phyloP scores from a whole-genome alignment of 2,329 filamentous ascomycete species.

The Fusarium sp. region DNA sequence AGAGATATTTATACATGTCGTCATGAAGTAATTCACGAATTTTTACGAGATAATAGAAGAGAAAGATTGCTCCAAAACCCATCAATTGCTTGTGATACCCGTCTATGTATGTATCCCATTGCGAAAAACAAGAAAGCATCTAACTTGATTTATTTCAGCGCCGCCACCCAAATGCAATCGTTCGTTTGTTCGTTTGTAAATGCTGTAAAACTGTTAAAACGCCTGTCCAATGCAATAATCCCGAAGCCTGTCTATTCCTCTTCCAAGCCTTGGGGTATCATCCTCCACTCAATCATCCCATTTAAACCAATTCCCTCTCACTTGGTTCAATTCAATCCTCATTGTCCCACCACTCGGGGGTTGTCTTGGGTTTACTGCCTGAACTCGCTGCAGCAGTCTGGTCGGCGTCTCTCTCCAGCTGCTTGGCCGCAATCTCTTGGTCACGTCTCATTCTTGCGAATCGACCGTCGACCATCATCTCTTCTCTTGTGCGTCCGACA shows the following conservation, averaged over 20 bases:
- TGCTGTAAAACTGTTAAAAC: constrained; percentile 22
- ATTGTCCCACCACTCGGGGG: constrained; percentile 49
- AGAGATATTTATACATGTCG: neutral
- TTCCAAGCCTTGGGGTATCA: constrained; percentile 39
- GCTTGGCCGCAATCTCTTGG: constrained; percentile 57
- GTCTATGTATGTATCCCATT: neutral
- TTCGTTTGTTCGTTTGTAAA: constrained; percentile 2
- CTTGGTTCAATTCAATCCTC: constrained; percentile 24
- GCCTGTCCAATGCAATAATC: constrained; percentile 26
- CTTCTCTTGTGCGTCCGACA: constrained; percentile 63
- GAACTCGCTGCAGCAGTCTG: neutral
- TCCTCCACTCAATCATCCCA: neutral
- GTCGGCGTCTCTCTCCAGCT: constrained; percentile 30
- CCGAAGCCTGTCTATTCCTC: constrained; percentile 14
- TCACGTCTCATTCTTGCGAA: constrained; percentile 62
- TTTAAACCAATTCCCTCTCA: neutral
- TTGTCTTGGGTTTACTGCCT: constrained; percentile 19
- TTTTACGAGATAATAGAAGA: constrained; percentile 14
- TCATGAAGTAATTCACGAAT: constrained; percentile 11
- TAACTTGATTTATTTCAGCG: neutral
- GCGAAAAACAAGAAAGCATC: neutral
- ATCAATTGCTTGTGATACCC: neutral
- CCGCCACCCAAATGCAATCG: constrained; percentile 9
- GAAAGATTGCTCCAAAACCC: neutral
- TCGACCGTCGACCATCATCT: constrained; percentile 64